Percentiles rank a stretch among this genome's conserved stretches.
Conservation (phyloP, 2,329 filamentous ascomycete genomes). For the Alternaria atra region DNA sequence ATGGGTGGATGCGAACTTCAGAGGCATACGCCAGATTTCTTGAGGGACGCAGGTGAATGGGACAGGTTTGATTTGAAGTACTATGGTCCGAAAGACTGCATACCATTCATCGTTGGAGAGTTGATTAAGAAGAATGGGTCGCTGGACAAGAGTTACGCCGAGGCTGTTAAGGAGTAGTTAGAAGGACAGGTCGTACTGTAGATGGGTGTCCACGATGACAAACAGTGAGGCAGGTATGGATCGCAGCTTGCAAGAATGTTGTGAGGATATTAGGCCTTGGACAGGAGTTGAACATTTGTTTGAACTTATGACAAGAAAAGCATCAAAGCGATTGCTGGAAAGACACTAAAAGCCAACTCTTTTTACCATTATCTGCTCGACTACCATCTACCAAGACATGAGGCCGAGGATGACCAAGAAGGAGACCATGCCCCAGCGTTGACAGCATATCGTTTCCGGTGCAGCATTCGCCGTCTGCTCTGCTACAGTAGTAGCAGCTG, state of each 20-base stretch:
- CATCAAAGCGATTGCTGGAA: not conserved
- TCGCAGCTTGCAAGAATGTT: not conserved
- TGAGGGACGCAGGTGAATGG: constrained; percentile 60
- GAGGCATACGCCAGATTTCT: constrained; percentile 57
- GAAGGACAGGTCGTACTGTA: not conserved
- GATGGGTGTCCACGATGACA: not conserved
- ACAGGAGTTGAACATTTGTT: not conserved
- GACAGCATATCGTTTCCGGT: not conserved
- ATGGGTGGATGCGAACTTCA: constrained; percentile 62
- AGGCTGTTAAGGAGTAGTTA: constrained; percentile 27
- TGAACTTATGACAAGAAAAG: not conserved
- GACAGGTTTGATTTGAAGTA: constrained; percentile 58
- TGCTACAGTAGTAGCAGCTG: constrained; percentile 9
- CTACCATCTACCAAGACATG: constrained; percentile 7
- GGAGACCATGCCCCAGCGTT: not conserved
- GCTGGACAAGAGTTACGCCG: constrained; percentile 31
- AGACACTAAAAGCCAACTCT: not conserved
- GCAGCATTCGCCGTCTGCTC: constrained; percentile 29
- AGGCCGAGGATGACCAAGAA: constrained; percentile 9
- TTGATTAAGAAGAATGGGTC: constrained; percentile 42
- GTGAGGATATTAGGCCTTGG: not conserved
- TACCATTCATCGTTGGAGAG: constrained; percentile 51
- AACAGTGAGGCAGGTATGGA: not conserved
- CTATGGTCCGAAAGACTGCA: constrained; percentile 35
- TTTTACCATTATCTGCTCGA: not conserved